Evolutionary conservation across 2,329 filamentous ascomycete species (phyloP).

Genomic region (Colletotrichum agaves): DNA sequence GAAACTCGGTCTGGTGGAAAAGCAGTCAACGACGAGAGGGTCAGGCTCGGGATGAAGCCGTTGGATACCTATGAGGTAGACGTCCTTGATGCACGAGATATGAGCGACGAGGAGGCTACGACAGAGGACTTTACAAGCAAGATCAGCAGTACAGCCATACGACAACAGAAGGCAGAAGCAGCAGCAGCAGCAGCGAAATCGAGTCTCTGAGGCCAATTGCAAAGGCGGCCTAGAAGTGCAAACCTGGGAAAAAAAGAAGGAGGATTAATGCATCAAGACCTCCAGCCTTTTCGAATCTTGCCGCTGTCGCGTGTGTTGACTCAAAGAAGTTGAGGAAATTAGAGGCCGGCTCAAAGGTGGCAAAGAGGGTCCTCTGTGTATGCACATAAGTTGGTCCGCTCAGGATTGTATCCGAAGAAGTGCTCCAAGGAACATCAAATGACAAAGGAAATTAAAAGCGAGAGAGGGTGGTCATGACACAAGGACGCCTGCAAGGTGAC

Average conservation of each 20-base stretch:
- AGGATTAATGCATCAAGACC: too few species aligned
- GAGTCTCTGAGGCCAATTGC: neutral
- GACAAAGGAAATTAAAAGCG: neutral
- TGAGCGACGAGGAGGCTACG: slow-evolving; percentile 51
- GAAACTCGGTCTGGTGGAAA: slow-evolving; percentile 88
- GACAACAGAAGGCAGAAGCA: slow-evolving; percentile 57
- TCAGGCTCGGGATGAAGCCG: slow-evolving; percentile 77
- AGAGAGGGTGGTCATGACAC: slow-evolving; percentile 4
- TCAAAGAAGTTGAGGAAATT: neutral
- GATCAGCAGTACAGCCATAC: slow-evolving; percentile 91
- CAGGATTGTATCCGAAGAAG: neutral
- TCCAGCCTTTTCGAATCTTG: too few species aligned
- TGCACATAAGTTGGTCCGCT: too few species aligned
- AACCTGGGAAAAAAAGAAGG: too few species aligned
- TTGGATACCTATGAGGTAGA: slow-evolving; percentile 90
- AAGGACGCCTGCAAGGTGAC: neutral
- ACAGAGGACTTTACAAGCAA: slow-evolving; percentile 79
- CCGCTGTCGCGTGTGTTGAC: too few species aligned
- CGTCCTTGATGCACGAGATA: slow-evolving; percentile 78
- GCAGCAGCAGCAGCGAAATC: slow-evolving; percentile 4
- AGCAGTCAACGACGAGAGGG: slow-evolving; percentile 86
- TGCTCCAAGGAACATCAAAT: neutral
- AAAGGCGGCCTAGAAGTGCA: too few species aligned
- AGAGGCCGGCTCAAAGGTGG: neutral
- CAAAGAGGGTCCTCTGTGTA: neutral